phyloP scores from a whole-genome alignment of 139 green algal species.

The Volvox africanus region DNA sequence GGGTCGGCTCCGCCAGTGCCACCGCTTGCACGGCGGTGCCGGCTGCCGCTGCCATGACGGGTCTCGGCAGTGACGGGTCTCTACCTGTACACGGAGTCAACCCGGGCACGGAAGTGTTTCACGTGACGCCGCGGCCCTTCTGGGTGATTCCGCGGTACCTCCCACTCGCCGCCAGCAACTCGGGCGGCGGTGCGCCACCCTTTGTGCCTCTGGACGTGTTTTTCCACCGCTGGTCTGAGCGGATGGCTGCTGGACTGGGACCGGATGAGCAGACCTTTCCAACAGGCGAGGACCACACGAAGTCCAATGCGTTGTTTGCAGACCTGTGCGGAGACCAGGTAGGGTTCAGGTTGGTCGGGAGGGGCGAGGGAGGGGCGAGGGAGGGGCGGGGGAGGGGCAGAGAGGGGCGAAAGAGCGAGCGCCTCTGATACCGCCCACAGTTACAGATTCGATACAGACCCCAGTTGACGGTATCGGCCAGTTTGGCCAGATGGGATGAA shows the following conservation, averaged over 20 bases:
- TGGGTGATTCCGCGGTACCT: constrained; percentile 31
- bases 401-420: background rate
- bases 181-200: background rate
- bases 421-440: no score
- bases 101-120: background rate
- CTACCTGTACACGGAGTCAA: background rate
- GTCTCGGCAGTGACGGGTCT: no score
- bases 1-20: background rate
- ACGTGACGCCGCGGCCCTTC: constrained; percentile 8
- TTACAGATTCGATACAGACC: no score
- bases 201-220: constrained; percentile 11
- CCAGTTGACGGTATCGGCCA: no score
- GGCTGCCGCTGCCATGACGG: no score
- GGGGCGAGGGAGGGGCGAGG: background rate
- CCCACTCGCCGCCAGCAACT: background rate
- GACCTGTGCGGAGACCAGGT: background rate
- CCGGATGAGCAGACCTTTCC: background rate
- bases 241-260: background rate
- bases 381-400: background rate
- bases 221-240: background rate
- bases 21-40: no score
- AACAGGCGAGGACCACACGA: background rate
- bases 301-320: background rate
- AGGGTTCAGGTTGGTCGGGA: background rate
- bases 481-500: no score